A percentile compares a stretch with the other conserved stretches of the same genome.
Evolutionary conservation across 805 yeast genomes (phyloP).

Genomic region (Barnettozyma pratensis): DNA sequence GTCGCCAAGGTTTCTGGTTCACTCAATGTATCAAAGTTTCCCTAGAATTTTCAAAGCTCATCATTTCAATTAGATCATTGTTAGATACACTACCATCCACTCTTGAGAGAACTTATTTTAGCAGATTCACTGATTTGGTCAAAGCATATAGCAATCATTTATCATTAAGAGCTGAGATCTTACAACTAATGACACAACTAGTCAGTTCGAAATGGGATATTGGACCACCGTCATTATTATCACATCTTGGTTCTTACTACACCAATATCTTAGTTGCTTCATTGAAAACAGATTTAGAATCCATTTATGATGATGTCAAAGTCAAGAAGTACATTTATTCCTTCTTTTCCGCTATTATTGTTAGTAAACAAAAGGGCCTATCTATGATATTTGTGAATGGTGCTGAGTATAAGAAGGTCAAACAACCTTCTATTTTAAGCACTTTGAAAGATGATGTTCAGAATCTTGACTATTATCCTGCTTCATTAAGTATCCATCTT

Average conservation of each 20-base stretch:
- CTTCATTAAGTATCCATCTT: conserved; percentile 58
- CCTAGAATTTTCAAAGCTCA: conserved; percentile 49
- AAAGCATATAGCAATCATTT: conserved; percentile 48
- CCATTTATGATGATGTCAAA: conserved; percentile 46
- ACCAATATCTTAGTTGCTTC: conserved; percentile 57
- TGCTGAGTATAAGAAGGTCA: conserved; percentile 22
- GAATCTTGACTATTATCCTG: conserved; percentile 50
- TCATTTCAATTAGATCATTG: conserved; percentile 53
- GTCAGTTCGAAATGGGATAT: conserved; percentile 52
- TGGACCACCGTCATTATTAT: conserved; percentile 71
- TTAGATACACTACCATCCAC: conserved; percentile 50
- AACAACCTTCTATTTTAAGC: conserved; percentile 41
- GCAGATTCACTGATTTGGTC: conserved; percentile 50
- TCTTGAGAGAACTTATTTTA: conserved; percentile 58
- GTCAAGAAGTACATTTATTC: conserved; percentile 53
- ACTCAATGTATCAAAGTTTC: conserved; percentile 44
- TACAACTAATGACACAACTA: conserved; percentile 52
- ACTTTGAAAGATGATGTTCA: conserved; percentile 52
- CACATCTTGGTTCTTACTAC: conserved; percentile 68
- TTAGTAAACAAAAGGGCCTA: conserved; percentile 74
- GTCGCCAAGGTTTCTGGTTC: conserved; percentile 42
- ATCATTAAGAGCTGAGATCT: conserved; percentile 42
- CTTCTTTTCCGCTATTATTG: conserved; percentile 63
- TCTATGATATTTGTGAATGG: conserved; percentile 66
- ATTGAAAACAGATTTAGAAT: conserved; percentile 55